Evolutionary conservation across 805 yeast species (phyloP).

Genomic region (Metschnikowia noctiluminum): DNA sequence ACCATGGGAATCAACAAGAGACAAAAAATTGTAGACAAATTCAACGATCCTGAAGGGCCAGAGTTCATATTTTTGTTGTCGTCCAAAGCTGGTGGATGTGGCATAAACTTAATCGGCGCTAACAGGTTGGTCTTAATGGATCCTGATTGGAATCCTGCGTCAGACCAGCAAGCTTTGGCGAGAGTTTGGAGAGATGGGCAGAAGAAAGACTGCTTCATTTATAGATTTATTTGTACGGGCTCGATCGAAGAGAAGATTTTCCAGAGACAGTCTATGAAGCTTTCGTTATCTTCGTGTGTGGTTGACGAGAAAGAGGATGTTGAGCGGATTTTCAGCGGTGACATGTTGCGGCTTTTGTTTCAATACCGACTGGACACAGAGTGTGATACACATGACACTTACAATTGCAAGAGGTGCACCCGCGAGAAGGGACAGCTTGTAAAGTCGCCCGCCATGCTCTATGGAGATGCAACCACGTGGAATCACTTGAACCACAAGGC

Average conservation of each 20-base stretch:
- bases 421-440: slow-evolving; percentile 46
- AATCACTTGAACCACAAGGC: slow-evolving; percentile 74
- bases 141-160: slow-evolving; percentile 97
- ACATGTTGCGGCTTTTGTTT: slow-evolving; percentile 72
- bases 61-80: slow-evolving; percentile 88
- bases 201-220: slow-evolving; percentile 92
- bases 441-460: slow-evolving; percentile 82
- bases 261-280: slow-evolving; percentile 92
- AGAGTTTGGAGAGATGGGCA: slow-evolving; percentile 99
- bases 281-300: slow-evolving; percentile 90
- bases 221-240: slow-evolving; percentile 91
- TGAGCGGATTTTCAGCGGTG: slow-evolving; percentile 85
- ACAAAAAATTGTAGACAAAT: slow-evolving; percentile 85
- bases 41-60: slow-evolving; percentile 83
- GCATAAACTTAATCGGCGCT: slow-evolving; percentile 95
- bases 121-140: slow-evolving; percentile 84
- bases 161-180: slow-evolving; percentile 96
- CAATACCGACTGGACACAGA: slow-evolving; percentile 60
- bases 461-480: slow-evolving; percentile 98
- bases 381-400: slow-evolving; percentile 93
- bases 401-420: slow-evolving; percentile 79
- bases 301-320: slow-evolving; percentile 96
- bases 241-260: slow-evolving; percentile 94
- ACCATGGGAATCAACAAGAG: slow-evolving; percentile 89
- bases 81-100: slow-evolving; percentile 98